Evolutionary conservation across 331 rosid genomes (phyloP), one percentile per base, ranked within the genome.

Genomic region (Cydonia oblonga): DNA sequence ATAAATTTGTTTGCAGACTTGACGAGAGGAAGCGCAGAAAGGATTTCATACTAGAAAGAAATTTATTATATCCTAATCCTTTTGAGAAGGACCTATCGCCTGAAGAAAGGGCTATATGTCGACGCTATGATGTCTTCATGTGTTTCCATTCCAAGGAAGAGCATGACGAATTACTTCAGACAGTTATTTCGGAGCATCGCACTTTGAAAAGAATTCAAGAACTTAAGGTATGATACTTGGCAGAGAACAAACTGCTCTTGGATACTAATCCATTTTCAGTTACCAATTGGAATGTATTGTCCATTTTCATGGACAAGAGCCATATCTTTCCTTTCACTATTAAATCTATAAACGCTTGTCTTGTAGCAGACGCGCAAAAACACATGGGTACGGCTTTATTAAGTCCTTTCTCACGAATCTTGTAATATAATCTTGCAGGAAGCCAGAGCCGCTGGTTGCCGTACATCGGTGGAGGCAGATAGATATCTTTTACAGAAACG

Each of bases 21-120:
- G 97, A 93, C 81, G 98, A 91, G 84, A 87, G 98, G 80, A 87
- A 91, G 80, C 96, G 84, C 33, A 86, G 97, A 77, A 93, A 91
- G 85, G 96, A 93, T 73, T 93, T 93, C 84, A 82, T 91, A 72
- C 79, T 93, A 30, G 91, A 89, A 80, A 89, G 98, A 88, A 87
- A 85, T 72, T 75, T 93, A 75, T 71, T 93, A 73, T 80, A 87
- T 79, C 91, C 92, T 35, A 93, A 84, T 83, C 78, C 86, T 73
- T 77, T 89, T 3, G 96, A 93, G 91, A 89, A 88, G 87, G 91
- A 88, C 71, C 83, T 89, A 32, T 84, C 84, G 2, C 78, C 85
- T 3, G 98, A 91, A 85, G 98, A 93, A 87, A 91, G 69, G 85
- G 67, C 79, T 22, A 76, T 88, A 80, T 93, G 97, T 64, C 87